Percentiles rank a stretch among this genome's conserved stretches.
phyloP scores from a whole-genome alignment of 2,329 filamentous ascomycete genomes.

The Aspergillus awamori region DNA sequence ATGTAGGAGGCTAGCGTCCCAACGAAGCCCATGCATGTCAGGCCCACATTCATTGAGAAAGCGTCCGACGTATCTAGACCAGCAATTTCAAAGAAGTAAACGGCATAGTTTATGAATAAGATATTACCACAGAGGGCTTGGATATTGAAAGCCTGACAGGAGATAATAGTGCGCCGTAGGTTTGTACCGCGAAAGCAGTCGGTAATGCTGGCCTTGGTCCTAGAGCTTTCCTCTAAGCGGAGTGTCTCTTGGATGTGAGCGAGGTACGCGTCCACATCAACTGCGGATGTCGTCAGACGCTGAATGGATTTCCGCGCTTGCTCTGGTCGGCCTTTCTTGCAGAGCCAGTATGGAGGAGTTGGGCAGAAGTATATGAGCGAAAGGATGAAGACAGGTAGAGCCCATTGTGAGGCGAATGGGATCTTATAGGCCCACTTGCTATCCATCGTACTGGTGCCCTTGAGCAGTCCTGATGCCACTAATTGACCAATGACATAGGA shows the following conservation, averaged over 20 bases:
- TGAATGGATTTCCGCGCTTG: slow-evolving; percentile 45
- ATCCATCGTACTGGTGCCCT: slow-evolving; percentile 42
- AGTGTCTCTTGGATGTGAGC: slow-evolving; percentile 12
- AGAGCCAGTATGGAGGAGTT: slow-evolving; percentile 54
- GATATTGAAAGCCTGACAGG: slow-evolving; percentile 13
- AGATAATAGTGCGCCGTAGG: slow-evolving; percentile 13
- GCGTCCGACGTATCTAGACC: slow-evolving; percentile 13
- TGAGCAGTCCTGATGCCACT: slow-evolving; percentile 51
- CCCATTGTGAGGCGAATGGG: slow-evolving; percentile 54
- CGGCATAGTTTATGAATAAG: slow-evolving; percentile 12
- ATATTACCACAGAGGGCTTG: slow-evolving; percentile 17
- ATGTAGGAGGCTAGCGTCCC: slow-evolving; percentile 15
- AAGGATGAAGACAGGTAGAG: slow-evolving; percentile 51
- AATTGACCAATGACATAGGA: slow-evolving; percentile 51
- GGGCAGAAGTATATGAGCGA: slow-evolving; percentile 48
- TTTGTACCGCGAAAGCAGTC: slow-evolving; percentile 13
- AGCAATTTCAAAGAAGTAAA: slow-evolving; percentile 17
- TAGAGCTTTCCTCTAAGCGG: slow-evolving; percentile 7
- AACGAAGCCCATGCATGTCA: slow-evolving; percentile 12
- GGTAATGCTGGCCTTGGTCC: background rate
- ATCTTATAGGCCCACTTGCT: slow-evolving; percentile 55
- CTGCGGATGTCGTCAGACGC: slow-evolving; percentile 43
- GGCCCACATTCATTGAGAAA: slow-evolving; percentile 17
- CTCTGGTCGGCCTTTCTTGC: slow-evolving; percentile 44
- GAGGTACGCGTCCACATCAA: slow-evolving; percentile 5